These are phyloP conservation scores for Gracilariopsis chorda DNA, from an alignment of 23 red algal genomes.

Conservation along the genomic window DNA sequence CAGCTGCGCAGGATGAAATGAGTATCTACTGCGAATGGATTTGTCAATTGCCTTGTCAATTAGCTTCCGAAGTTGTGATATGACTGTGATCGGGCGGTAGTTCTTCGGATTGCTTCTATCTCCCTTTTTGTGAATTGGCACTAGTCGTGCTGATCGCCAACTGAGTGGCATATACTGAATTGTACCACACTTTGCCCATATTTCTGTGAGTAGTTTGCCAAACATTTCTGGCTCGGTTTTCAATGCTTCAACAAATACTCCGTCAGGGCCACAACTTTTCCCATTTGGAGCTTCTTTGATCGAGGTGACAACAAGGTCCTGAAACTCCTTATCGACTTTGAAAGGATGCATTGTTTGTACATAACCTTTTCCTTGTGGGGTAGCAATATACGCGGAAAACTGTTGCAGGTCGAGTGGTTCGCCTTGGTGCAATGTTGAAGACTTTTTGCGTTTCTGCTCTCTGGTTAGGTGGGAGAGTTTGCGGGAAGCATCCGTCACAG, in stretches of 20 bases:
- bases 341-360: neutral
- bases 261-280: neutral
- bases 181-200: neutral
- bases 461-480: neutral
- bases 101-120: neutral
- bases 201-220: neutral
- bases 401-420: neutral
- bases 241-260: neutral
- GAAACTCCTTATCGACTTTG: neutral
- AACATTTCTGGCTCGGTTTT: neutral
- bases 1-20: slow-evolving; percentile 5
- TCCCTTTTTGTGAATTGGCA: slow-evolving; percentile 1
- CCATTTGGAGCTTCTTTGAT: neutral
- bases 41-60: neutral
- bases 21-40: neutral
- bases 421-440: neutral
- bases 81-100: slow-evolving; percentile 2
- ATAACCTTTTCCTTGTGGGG: neutral
- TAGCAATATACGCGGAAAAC: neutral
- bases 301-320: neutral
- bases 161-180: neutral
- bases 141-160: neutral
- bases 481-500: neutral
- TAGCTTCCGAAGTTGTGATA: neutral
- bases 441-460: neutral